These are phyloP conservation scores for Collybia sp. DNA, from an alignment of 768 basidiomycete species.

Conservation along the genomic window DNA sequence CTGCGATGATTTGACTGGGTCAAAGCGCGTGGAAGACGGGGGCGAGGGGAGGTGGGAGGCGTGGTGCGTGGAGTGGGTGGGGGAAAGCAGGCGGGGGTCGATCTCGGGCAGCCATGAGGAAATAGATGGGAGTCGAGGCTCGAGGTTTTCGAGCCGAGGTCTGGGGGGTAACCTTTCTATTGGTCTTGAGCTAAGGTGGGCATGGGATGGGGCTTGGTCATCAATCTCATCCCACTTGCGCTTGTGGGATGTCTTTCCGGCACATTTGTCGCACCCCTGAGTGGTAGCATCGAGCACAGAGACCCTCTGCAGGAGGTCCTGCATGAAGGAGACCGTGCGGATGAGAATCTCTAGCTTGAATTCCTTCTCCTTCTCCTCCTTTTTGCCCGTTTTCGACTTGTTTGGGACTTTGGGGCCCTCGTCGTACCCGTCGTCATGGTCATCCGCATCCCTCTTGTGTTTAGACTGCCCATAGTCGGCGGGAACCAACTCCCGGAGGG, in stretches of 20 bases:
- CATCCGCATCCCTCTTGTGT: conserved; percentile 22
- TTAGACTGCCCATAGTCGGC: conserved; percentile 34
- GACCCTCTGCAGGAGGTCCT: conserved; percentile 61
- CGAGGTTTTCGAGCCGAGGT: conserved; percentile 6
- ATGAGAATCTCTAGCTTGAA: conserved; percentile 92
- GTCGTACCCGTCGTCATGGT: conserved; percentile 23
- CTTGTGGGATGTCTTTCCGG: conserved; percentile 9
- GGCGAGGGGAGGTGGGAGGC: conserved; percentile 46
- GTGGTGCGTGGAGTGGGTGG: conserved; percentile 14
- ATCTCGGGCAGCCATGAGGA: conserved; percentile 58
- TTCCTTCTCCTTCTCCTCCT: conserved; percentile 69
- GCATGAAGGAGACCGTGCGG: conserved; percentile 74
- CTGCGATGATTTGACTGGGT: not conserved
- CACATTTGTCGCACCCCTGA: conserved; percentile 20
- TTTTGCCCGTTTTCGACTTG: conserved; percentile 35
- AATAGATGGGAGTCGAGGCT: conserved; percentile 56
- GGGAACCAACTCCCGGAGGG: conserved; percentile 76
- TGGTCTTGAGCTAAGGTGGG: not conserved
- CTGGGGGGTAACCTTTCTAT: conserved; percentile 6
- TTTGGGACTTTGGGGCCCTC: conserved; percentile 9
- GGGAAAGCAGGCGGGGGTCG: conserved; percentile 27
- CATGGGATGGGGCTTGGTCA: not conserved
- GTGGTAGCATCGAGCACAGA: conserved; percentile 26
- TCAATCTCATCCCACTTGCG: conserved; percentile 8
- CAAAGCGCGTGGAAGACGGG: conserved; percentile 36